phyloP scores from a whole-genome alignment of 2,329 filamentous ascomycete genomes.

The Chlorencoelia australis region DNA sequence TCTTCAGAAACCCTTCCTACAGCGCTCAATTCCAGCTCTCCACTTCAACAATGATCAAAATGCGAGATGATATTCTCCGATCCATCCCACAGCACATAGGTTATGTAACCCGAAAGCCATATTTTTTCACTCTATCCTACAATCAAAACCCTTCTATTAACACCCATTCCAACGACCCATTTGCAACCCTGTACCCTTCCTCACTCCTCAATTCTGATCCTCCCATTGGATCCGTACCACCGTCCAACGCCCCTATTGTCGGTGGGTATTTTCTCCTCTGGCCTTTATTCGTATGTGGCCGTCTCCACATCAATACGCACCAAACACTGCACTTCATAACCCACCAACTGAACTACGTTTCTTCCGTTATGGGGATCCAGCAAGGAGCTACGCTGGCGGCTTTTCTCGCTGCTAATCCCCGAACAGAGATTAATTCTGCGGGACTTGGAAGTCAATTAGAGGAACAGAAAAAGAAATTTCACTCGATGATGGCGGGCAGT shows the following conservation, averaged over 20 bases:
- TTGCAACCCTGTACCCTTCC: constrained; percentile 1
- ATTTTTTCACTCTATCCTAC: background rate
- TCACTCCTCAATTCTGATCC: background rate
- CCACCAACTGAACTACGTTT: constrained; percentile 38
- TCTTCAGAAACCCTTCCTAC: constrained; percentile 5
- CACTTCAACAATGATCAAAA: constrained; percentile 7
- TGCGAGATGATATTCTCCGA: constrained; percentile 14
- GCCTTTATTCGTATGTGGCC: constrained; percentile 13
- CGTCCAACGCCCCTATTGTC: constrained; percentile 1
- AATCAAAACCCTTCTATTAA: background rate
- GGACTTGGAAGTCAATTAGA: constrained; percentile 1
- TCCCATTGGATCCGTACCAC: background rate
- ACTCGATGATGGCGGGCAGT: too few relatives aligned
- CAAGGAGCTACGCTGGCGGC: constrained; percentile 43
- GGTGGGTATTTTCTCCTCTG: constrained; percentile 15
- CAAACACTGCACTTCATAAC: constrained; percentile 2
- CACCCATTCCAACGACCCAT: background rate
- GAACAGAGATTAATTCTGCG: too few relatives aligned
- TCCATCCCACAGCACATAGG: constrained; percentile 13
- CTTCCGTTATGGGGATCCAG: constrained; percentile 42
- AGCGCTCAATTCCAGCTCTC: constrained; percentile 8
- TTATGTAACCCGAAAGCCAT: constrained; percentile 8
- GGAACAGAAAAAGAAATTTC: too few relatives aligned
- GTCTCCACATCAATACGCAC: constrained; percentile 1
- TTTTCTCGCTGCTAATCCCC: constrained; percentile 6